Percentiles rank a stretch among this genome's conserved stretches.
These are phyloP conservation scores for Monilinia laxa DNA, from an alignment of 2,329 filamentous ascomycete genomes.

Conservation along the genomic window DNA sequence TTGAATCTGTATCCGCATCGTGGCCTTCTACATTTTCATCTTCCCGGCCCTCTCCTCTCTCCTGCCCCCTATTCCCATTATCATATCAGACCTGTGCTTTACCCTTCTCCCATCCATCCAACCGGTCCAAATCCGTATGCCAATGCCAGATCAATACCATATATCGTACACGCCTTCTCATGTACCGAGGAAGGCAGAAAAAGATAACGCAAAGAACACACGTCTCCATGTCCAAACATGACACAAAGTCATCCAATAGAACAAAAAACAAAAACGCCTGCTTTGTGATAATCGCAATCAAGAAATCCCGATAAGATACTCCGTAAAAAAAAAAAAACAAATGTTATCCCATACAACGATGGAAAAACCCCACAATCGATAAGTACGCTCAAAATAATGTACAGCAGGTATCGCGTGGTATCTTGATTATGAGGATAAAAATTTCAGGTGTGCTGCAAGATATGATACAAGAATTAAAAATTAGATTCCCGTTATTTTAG, in stretches of 20 bases:
- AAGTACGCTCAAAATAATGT: slow-evolving; percentile 7
- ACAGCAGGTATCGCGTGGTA: slow-evolving; percentile 7
- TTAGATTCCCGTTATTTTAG: background rate
- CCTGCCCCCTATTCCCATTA: background rate
- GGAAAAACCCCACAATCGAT: background rate
- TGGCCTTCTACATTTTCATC: background rate
- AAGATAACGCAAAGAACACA: background rate
- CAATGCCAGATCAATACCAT: background rate
- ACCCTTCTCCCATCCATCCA: background rate
- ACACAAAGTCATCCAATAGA: background rate
- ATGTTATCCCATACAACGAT: background rate
- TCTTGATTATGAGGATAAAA: slow-evolving; percentile 3
- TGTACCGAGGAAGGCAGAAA: background rate
- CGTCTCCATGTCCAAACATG: background rate
- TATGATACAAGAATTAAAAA: slow-evolving; percentile 18
- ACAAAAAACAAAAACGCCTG: slow-evolving; percentile 1
- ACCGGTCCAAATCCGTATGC: background rate
- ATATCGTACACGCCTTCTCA: background rate
- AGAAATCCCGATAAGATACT: background rate
- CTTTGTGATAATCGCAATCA: background rate
- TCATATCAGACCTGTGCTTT: background rate
- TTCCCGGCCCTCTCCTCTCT: background rate
- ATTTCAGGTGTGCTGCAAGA: background rate
- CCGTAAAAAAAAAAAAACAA: background rate
- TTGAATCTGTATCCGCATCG: too few species aligned